Percentiles rank a stretch among this genome's conserved stretches.
These are phyloP conservation scores for Alternaria triticina DNA, from an alignment of 2,329 filamentous ascomycete species.

Conservation along the genomic window DNA sequence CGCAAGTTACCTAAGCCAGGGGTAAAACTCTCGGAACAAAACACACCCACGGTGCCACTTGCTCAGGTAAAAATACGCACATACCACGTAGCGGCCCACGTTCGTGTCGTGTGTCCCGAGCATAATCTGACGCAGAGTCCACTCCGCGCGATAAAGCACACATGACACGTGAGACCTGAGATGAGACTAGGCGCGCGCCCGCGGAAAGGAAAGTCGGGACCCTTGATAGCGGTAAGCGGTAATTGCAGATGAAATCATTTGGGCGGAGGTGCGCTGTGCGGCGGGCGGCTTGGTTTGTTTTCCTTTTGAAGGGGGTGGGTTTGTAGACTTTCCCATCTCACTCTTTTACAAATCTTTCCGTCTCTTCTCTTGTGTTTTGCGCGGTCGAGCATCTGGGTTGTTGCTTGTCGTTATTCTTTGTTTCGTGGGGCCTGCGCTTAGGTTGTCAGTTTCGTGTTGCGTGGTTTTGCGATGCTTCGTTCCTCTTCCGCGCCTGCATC, in stretches of 20 bases:
- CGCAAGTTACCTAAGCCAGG: conserved; percentile 1
- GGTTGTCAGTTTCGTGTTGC: not conserved
- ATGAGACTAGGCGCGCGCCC: not conserved
- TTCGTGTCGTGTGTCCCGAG: not conserved
- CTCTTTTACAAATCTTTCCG: not conserved
- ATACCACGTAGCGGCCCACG: not conserved
- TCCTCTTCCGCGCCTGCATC: conserved; percentile 10
- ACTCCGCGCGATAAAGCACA: not conserved
- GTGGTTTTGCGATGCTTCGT: not conserved
- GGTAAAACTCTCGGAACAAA: not conserved
- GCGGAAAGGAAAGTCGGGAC: not conserved
- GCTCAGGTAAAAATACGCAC: not conserved
- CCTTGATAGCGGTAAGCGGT: not conserved
- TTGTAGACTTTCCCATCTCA: not conserved
- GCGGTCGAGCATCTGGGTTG: not conserved
- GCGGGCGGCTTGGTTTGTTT: not conserved
- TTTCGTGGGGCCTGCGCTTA: not conserved
- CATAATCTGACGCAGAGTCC: not conserved
- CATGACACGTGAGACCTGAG: not conserved
- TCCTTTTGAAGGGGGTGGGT: not conserved
- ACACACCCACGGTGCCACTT: not conserved
- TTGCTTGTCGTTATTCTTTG: not conserved
- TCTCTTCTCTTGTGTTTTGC: not conserved
- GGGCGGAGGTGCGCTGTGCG: not conserved
- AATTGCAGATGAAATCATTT: not conserved